A percentile compares a stretch with the other conserved stretches of the same genome.
These are phyloP conservation scores for Amorphotheca resinae DNA, from an alignment of 495 filamentous ascomycete genomes.

Conservation along the genomic window DNA sequence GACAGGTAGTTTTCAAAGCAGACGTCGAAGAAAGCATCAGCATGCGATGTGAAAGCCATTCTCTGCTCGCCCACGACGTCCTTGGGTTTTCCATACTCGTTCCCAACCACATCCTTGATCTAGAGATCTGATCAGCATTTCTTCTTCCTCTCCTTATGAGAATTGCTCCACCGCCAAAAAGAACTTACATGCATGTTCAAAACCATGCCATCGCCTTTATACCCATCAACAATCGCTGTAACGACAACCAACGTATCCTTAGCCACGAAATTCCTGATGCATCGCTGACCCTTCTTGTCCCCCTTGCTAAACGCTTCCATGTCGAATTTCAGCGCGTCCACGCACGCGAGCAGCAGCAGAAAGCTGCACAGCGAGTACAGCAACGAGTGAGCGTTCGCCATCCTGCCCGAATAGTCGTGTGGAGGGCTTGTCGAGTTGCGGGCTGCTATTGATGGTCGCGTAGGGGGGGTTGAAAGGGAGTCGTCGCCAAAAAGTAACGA, in stretches of 20 bases:
- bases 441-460: conserved; percentile 2
- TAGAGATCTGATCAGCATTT: conserved; percentile 26
- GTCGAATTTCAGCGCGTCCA: conserved; percentile 86
- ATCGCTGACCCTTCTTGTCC: conserved; percentile 60
- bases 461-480: not conserved
- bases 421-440: not conserved
- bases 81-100: conserved; percentile 84
- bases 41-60: conserved; percentile 90
- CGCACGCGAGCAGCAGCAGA: conserved; percentile 26
- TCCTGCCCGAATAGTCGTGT: conserved; percentile 4
- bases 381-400: conserved; percentile 12
- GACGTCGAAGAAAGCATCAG: conserved; percentile 90
- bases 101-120: conserved; percentile 91
- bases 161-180: not conserved
- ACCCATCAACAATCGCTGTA: conserved; percentile 76
- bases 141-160: not conserved
- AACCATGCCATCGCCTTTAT: conserved; percentile 81
- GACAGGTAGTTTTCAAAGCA: conserved; percentile 85
- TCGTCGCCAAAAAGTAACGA: not conserved
- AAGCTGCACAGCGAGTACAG: conserved; percentile 17
- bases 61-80: conserved; percentile 86
- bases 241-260: conserved; percentile 95
- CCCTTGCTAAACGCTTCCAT: conserved; percentile 54
- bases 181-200: conserved; percentile 89
- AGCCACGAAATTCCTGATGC: conserved; percentile 91